Evolutionary conservation across 2,329 filamentous ascomycete species (phyloP).

Genomic region (Talaromyces sp.): DNA sequence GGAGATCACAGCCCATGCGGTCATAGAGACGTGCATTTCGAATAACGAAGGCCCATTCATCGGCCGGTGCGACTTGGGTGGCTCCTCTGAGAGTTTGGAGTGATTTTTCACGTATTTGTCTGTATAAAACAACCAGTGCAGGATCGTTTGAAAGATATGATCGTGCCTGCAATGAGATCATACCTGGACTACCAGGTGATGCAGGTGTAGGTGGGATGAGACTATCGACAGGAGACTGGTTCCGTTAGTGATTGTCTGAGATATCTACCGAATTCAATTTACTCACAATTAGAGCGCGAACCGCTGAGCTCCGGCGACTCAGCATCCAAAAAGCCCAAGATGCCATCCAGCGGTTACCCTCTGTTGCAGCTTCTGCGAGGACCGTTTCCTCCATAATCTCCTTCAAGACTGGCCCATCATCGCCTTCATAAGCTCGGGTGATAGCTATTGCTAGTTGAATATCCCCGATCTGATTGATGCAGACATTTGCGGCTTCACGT

Average conservation of each 20-base stretch:
- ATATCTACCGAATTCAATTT: background rate
- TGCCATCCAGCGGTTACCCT: conserved; percentile 88
- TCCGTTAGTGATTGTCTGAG: conserved; percentile 20
- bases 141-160: conserved; percentile 88
- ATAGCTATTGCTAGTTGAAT: conserved; percentile 86
- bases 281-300: conserved; percentile 74
- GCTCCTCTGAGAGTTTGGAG: conserved; percentile 82
- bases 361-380: conserved; percentile 68
- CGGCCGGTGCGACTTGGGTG: conserved; percentile 70
- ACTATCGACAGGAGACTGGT: conserved; percentile 70
- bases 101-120: conserved; percentile 75
- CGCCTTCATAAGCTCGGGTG: conserved; percentile 81
- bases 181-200: conserved; percentile 62
- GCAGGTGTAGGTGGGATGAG: conserved; percentile 51
- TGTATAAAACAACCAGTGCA: conserved; percentile 80
- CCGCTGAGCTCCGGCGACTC: conserved; percentile 74
- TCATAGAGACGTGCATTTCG: conserved; percentile 81
- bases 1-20: conserved; percentile 87
- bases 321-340: conserved; percentile 97
- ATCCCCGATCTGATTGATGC: conserved; percentile 82
- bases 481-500: conserved; percentile 79
- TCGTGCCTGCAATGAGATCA: conserved; percentile 60
- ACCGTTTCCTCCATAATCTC: conserved; percentile 76
- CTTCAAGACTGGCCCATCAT: conserved; percentile 69
- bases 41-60: conserved; percentile 85